Conservation (phyloP, 1,284 basidiomycete species). For the Apiotrichum sp. region DNA sequence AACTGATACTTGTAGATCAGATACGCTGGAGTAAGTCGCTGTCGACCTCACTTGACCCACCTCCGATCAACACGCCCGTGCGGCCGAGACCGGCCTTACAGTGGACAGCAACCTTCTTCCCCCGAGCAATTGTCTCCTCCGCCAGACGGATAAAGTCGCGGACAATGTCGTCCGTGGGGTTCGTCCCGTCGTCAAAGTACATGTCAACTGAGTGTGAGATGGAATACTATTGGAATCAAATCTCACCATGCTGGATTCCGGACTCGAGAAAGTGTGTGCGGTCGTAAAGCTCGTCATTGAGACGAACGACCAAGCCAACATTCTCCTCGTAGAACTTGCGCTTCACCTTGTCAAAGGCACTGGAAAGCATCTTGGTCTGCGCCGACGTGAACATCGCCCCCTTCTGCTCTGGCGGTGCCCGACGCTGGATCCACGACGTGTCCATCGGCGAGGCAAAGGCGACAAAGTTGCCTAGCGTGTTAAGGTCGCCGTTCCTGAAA, state of each 20-base stretch:
- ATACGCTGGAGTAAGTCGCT: constrained; percentile 59
- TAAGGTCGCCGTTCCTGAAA: constrained; percentile 83
- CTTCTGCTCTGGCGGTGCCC: not conserved
- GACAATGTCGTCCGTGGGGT: constrained; percentile 86
- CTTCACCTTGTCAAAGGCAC: constrained; percentile 78
- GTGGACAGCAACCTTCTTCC: constrained; percentile 77
- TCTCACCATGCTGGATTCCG: constrained; percentile 68
- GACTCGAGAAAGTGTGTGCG: constrained; percentile 71
- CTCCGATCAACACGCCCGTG: constrained; percentile 80
- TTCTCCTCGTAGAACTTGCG: constrained; percentile 83
- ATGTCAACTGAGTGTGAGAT: constrained; percentile 47
- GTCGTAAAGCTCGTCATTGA: constrained; percentile 95
- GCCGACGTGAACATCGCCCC: not conserved
- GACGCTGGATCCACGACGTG: constrained; percentile 18
- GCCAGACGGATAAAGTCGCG: constrained; percentile 79
- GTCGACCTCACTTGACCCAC: constrained; percentile 21
- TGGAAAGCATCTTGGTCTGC: constrained; percentile 55
- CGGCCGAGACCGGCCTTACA: constrained; percentile 52
- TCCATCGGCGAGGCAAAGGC: constrained; percentile 92
- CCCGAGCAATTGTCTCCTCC: constrained; percentile 67
- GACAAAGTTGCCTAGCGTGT: constrained; percentile 79
- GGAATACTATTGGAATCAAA: too few species aligned
- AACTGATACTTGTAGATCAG: constrained; percentile 99
- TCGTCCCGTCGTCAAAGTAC: constrained; percentile 87
- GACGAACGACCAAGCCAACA: constrained; percentile 84